Evolutionary conservation across 192 early-diverging fungal genomes (phyloP).

Genomic region (Mortierella hygrophila): DNA sequence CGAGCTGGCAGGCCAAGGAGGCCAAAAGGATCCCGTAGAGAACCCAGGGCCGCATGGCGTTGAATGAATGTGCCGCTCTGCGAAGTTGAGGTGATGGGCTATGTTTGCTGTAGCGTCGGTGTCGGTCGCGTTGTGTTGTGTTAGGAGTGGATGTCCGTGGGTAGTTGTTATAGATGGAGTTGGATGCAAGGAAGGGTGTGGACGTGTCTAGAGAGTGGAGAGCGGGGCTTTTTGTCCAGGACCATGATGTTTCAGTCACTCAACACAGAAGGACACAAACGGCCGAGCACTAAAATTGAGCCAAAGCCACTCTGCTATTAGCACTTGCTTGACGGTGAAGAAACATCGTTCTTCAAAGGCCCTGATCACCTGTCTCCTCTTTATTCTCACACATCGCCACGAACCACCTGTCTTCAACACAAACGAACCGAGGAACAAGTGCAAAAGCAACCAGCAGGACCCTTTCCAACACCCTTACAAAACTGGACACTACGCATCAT

Average conservation of each 20-base stretch:
- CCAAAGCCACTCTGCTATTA: too few species aligned
- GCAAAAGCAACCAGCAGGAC: background rate
- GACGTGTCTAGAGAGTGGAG: too few species aligned
- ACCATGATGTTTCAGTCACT: too few species aligned
- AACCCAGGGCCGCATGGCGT: conserved; percentile 32
- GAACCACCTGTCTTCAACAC: too few species aligned
- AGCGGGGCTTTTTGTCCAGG: too few species aligned
- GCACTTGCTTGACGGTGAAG: too few species aligned
- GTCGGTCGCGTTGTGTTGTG: background rate
- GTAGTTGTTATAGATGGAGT: background rate
- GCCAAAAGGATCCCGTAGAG: conserved; percentile 35
- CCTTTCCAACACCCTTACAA: background rate
- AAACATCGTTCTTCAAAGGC: too few species aligned
- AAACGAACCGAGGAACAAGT: background rate
- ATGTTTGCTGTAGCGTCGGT: background rate
- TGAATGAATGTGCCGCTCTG: background rate
- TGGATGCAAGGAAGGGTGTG: background rate
- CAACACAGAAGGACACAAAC: too few species aligned
- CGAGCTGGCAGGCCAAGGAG: conserved; percentile 61
- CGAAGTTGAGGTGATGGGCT: background rate
- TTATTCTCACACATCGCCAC: too few species aligned
- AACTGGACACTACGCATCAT: background rate
- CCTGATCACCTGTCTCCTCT: too few species aligned
- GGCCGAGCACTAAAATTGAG: too few species aligned
- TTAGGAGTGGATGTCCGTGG: background rate